phyloP scores from a whole-genome alignment of 108 stramenopile species.

The Asterionellopsis glacialis region DNA sequence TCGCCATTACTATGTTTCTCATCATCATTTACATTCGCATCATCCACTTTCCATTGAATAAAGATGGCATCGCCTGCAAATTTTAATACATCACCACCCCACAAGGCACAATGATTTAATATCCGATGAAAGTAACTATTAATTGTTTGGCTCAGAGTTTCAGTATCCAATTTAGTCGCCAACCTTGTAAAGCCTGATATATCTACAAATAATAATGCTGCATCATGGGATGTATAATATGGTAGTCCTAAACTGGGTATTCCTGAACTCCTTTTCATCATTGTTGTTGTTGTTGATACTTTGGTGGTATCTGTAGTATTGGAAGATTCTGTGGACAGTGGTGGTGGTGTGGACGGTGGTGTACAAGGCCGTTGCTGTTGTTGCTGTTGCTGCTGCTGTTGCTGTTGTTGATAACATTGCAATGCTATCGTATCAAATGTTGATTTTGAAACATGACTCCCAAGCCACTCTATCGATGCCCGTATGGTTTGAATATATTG shows the following conservation, averaged over 20 bases:
- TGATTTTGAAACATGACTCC: too few relatives aligned
- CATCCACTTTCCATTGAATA: constrained; percentile 34
- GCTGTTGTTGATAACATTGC: too few relatives aligned
- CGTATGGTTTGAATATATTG: too few relatives aligned
- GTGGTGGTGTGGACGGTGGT: too few relatives aligned
- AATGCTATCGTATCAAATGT: too few relatives aligned
- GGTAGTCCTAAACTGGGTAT: constrained; percentile 23
- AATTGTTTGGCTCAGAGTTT: constrained; percentile 57
- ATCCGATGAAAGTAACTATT: constrained; percentile 77
- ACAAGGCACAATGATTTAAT: constrained; percentile 48
- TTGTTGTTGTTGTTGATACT: too few relatives aligned
- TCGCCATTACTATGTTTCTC: neutral
- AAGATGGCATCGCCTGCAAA: constrained; percentile 58
- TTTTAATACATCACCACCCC: constrained; percentile 69
- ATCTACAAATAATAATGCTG: constrained; percentile 81
- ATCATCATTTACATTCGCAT: neutral
- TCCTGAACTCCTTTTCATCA: neutral
- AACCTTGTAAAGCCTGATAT: constrained; percentile 85
- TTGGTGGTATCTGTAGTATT: too few relatives aligned
- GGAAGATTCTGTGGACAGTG: too few relatives aligned
- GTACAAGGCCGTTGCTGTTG: too few relatives aligned
- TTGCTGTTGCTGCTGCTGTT: too few relatives aligned
- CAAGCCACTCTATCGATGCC: too few relatives aligned
- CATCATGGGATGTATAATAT: constrained; percentile 24
- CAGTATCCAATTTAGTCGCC: constrained; percentile 57